A percentile compares a stretch with the other conserved stretches of the same genome.
Evolutionary conservation across 1,284 basidiomycete genomes (phyloP).

Genomic region (Fomitopsis palustris): DNA sequence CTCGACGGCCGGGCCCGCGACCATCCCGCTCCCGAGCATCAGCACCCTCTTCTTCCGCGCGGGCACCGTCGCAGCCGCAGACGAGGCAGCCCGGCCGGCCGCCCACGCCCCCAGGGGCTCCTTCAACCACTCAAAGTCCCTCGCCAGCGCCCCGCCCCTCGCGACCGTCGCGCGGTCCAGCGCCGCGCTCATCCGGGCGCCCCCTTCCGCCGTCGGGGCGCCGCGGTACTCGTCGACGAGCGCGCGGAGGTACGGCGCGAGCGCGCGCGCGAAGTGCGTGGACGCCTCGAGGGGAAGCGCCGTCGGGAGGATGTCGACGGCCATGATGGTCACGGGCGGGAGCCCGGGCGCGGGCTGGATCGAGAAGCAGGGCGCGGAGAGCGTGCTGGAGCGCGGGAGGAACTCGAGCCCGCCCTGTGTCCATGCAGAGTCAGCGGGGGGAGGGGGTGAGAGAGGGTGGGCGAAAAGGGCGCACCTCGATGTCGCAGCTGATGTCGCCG

Average conservation of each 20-base stretch:
- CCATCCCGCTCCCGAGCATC: slow-evolving; percentile 89
- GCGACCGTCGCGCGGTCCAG: slow-evolving; percentile 72
- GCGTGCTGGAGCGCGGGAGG: slow-evolving; percentile 69
- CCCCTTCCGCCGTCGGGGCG: slow-evolving; percentile 11
- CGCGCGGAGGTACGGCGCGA: slow-evolving; percentile 68
- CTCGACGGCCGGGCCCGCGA: slow-evolving; percentile 81
- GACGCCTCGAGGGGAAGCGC: slow-evolving; percentile 82
- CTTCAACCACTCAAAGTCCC: slow-evolving; percentile 58
- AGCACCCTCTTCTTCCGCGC: slow-evolving; percentile 60
- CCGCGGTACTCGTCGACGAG: slow-evolving; percentile 43
- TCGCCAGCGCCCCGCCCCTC: slow-evolving; percentile 50
- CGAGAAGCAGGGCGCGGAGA: slow-evolving; percentile 71
- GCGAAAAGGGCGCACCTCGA: slow-evolving; percentile 47
- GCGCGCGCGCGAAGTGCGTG: slow-evolving; percentile 62
- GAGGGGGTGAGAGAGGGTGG: background rate
- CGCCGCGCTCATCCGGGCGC: slow-evolving; percentile 32
- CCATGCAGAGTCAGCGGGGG: background rate
- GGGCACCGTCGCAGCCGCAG: background rate
- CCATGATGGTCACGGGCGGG: slow-evolving; percentile 72
- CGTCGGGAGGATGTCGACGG: slow-evolving; percentile 86
- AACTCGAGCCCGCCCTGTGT: slow-evolving; percentile 81
- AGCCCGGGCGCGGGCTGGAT: slow-evolving; percentile 45
- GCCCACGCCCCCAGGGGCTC: slow-evolving; percentile 37
- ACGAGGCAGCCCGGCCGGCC: background rate
- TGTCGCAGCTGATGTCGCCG: slow-evolving; percentile 86